A percentile compares a stretch with the other conserved stretches of the same genome.
Conservation (phyloP, 495 filamentous ascomycete genomes). For the Immersiella caudata region DNA sequence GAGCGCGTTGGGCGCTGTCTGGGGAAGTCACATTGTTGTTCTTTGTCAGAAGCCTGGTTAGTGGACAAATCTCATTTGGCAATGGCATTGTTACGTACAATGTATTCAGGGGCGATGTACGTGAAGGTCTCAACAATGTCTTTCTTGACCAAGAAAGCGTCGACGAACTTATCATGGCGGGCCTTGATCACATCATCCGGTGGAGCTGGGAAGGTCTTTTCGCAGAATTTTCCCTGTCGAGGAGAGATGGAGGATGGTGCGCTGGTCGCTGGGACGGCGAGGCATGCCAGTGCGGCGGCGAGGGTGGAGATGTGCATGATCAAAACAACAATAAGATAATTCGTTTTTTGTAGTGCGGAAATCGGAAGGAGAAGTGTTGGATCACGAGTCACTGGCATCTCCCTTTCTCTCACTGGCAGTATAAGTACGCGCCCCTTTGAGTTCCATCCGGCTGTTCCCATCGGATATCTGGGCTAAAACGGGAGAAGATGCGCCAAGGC, state of each 20-base stretch:
- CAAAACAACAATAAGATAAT: too few species aligned
- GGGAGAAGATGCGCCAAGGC: background rate
- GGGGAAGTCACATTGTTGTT: slow-evolving; percentile 5
- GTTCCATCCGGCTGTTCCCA: background rate
- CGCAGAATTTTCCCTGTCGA: slow-evolving; percentile 13
- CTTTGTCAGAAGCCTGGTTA: background rate
- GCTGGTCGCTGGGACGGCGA: background rate
- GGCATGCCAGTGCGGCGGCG: background rate
- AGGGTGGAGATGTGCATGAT: background rate
- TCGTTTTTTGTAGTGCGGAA: too few species aligned
- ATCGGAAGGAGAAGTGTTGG: too few species aligned
- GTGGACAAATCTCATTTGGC: background rate
- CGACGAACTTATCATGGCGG: slow-evolving; percentile 18
- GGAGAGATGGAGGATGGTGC: background rate
- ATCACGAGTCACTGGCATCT: too few species aligned
- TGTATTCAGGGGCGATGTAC: slow-evolving; percentile 17
- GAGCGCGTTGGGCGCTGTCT: slow-evolving; percentile 12
- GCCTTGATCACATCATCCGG: slow-evolving; percentile 8
- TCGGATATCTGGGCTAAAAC: background rate
- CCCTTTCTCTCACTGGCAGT: too few species aligned
- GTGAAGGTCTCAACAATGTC: slow-evolving; percentile 14
- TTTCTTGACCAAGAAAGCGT: slow-evolving; percentile 19
- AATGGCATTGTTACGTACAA: background rate
- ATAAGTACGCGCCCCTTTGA: background rate
- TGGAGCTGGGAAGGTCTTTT: background rate